Base-by-base conservation (phyloP, 2,329 filamentous ascomycete species). In the Fusarium euwallaceae region DNA sequence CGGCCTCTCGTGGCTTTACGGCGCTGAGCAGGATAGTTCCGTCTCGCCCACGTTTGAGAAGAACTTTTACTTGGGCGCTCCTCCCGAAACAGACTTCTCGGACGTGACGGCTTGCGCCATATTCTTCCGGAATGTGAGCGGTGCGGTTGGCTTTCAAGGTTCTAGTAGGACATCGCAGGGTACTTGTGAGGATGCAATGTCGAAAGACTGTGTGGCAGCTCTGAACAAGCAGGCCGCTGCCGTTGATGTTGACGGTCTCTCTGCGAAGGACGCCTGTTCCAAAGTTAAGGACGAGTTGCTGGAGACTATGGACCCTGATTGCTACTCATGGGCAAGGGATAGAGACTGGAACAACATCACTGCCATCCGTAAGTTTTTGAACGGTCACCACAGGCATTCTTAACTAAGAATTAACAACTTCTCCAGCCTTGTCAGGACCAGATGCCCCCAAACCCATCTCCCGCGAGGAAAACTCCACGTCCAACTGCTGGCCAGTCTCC, bases 401-500 rank as follows among this genome's bases (percentile, higher is more conserved):
- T 14, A n/a, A 1, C 6, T 48, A 14, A 22, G 22, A 17, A 3
- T 27, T 45, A 36, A 60, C 17, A 27, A 6, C 8, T 17, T 37
- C 6, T n/a, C 14, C 29, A 73, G 68, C 64, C n/a, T 17, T 73
- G 12, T 66, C 64, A 20, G 70, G 70, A 16, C 39, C 55, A 11
- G 34, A 27, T 0, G 55, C 60, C 2, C 39, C 32, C 2, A 53
- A 67, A 4, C 45, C 63, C 2, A 72, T 72, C 43, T 53, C 55
- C 6, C 51, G 63, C 8, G 36, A 66, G 16, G 37, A 73, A 4
- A 74, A 74, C 41, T 63, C 63, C 2, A 69, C 66, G 2, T 72
- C 69, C 10, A 64, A 69, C 22, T 72, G 69, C 45, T 74, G 66
- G 69, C 66, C 69, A 16, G 61, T 74, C 22, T 34, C 61, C 16